These are phyloP conservation scores for Magnaporthales sp. DNA, from an alignment of 2,329 filamentous ascomycete species.

Conservation along the genomic window DNA sequence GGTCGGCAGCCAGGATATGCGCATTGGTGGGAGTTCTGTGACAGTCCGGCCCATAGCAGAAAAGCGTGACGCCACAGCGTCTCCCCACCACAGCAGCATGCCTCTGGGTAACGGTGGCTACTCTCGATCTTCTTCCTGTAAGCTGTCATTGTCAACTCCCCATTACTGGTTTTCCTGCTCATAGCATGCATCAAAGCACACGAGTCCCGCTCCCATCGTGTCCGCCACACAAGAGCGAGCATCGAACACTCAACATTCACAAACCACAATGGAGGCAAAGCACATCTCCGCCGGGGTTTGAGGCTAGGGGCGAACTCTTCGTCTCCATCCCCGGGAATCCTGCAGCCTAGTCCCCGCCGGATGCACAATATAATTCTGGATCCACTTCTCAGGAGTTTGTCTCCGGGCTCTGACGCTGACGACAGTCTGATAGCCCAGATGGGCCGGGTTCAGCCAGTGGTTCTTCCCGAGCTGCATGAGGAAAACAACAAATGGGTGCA, in stretches of 20 bases:
- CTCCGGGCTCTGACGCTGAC: conserved; percentile 11
- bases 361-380: conserved; percentile 4
- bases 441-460: conserved; percentile 9
- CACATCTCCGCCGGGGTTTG: not conserved
- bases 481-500: conserved; percentile 17
- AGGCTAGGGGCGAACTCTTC: not conserved
- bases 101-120: not conserved
- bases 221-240: not conserved
- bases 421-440: conserved; percentile 17
- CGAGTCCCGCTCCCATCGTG: not conserved
- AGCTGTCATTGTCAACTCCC: not conserved
- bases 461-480: conserved; percentile 13
- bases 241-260: not conserved
- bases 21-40: conserved; percentile 13
- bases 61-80: not conserved
- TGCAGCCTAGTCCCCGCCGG: not conserved
- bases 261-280: not conserved
- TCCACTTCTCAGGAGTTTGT: conserved; percentile 1
- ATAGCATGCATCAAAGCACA: not conserved
- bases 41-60: not conserved
- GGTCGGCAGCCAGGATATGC: conserved; percentile 25
- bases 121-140: not conserved
- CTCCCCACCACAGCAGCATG: not conserved
- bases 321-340: not conserved
- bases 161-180: not conserved